Base-by-base conservation (phyloP, 805 yeast species). In the Naumovozyma baii region DNA sequence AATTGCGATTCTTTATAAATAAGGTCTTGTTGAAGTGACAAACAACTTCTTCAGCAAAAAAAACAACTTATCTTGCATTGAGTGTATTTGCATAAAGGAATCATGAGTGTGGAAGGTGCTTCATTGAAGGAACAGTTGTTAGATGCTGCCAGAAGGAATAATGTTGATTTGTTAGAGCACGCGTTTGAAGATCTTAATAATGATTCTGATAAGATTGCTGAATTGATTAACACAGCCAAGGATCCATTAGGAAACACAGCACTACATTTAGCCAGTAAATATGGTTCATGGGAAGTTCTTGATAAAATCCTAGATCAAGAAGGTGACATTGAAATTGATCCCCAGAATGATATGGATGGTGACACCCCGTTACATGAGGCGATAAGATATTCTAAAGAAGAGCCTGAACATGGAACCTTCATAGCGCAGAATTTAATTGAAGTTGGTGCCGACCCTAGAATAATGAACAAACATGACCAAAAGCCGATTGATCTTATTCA, bases 341-440 rank as follows among this genome's bases (percentile, higher is more conserved):
- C 95, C 12, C 57, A 62, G 31, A 83, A 83, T 59, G 70, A 77
- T 29, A 42, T 72, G 20, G 81, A 80, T 38, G 88, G 87, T 30
- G 88, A 84, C 47, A 85, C 96, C 1, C 96, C 98, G 12, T 70
- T 92, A 46, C 97, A 90, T 61, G 64, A 74, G 45, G 94, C 95
- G 4, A 95, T 80, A 10, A 73, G 73, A 44, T 90, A 83, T 59
- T 70, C 88, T 12, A 67, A 68, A 34, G 78, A 76, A 18, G 95
- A 90, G 54, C 84, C 92, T 0, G 96, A 84, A 43, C 87, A 82
- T 59, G 96, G 95, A 1, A 65, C 70, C 18, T 84, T 79, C 49
- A 68, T 87, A 26, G 76, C 80, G 10, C 94, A 84, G 52, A 82
- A 80, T 57, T 71, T 92, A 45, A 66, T 92, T 31, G 96, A 88